These are phyloP conservation scores for Fusarium brachygibbosum DNA, from an alignment of 2,329 filamentous ascomycete genomes.

Conservation along the genomic window DNA sequence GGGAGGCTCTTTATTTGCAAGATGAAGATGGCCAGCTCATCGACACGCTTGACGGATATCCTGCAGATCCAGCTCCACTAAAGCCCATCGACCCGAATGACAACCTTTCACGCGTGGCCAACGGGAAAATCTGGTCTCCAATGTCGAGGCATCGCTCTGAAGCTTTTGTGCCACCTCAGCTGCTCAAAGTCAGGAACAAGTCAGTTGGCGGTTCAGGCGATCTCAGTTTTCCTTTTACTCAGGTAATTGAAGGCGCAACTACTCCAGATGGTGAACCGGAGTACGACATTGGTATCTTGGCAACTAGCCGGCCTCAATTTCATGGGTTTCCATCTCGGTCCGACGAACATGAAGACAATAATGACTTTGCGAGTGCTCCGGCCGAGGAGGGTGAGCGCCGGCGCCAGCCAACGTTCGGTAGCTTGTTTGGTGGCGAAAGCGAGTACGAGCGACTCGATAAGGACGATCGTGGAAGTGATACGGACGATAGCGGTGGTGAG, in stretches of 20 bases:
- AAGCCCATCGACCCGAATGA: neutral
- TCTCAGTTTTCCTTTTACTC: neutral
- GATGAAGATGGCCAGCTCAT: neutral
- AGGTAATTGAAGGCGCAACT: neutral
- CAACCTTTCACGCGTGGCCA: neutral
- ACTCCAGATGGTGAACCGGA: neutral
- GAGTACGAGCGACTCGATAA: neutral
- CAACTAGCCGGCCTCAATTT: constrained; percentile 7
- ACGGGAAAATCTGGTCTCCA: neutral
- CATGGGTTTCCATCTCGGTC: neutral
- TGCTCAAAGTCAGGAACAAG: neutral
- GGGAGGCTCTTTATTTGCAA: neutral
- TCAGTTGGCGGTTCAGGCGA: too few relatives aligned
- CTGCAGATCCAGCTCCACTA: neutral
- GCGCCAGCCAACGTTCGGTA: neutral
- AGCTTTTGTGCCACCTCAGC: neutral
- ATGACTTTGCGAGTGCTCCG: neutral
- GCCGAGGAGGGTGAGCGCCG: neutral
- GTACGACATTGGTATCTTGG: constrained; percentile 17
- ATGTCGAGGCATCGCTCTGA: neutral
- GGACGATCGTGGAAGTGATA: neutral
- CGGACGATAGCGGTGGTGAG: neutral
- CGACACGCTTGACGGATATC: neutral
- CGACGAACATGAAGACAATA: neutral
- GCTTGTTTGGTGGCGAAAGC: neutral